Evolutionary conservation across 306 rosid genomes (phyloP).

Genomic region (Sechiopsis laciniata): DNA sequence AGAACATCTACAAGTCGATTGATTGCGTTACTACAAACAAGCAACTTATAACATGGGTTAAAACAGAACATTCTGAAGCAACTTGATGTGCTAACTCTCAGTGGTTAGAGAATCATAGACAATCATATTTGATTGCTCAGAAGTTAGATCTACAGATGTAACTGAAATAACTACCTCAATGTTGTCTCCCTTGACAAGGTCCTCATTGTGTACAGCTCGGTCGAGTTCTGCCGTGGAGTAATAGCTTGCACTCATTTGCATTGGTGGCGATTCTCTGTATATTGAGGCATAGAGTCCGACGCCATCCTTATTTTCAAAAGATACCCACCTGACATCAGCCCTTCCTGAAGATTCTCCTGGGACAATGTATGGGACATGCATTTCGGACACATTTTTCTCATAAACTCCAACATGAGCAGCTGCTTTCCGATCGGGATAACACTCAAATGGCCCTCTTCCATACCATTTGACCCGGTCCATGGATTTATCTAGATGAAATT

Average conservation of each 20-base stretch:
- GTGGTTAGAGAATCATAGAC: not conserved
- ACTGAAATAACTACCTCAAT: constrained; percentile 53
- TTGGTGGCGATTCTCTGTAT: constrained; percentile 68
- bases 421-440: constrained; percentile 86
- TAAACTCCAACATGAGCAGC: constrained; percentile 75
- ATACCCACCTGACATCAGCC: constrained; percentile 89
- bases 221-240: constrained; percentile 68
- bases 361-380: constrained; percentile 91
- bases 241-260: constrained; percentile 92
- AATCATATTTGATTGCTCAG: not conserved
- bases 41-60: not conserved
- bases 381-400: constrained; percentile 50
- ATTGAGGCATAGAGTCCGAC: constrained; percentile 78
- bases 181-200: constrained; percentile 66
- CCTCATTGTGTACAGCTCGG: constrained; percentile 61
- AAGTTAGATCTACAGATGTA: not conserved
- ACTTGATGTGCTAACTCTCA: not conserved
- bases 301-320: constrained; percentile 60
- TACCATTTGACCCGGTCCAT: constrained; percentile 66
- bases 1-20: not conserved
- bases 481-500: constrained; percentile 59
- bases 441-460: constrained; percentile 94
- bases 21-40: not conserved
- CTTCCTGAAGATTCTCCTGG: constrained; percentile 85
- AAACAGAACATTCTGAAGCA: not conserved